Conservation (phyloP, 495 filamentous ascomycete species). For the Aspergillus haitiensis region DNA sequence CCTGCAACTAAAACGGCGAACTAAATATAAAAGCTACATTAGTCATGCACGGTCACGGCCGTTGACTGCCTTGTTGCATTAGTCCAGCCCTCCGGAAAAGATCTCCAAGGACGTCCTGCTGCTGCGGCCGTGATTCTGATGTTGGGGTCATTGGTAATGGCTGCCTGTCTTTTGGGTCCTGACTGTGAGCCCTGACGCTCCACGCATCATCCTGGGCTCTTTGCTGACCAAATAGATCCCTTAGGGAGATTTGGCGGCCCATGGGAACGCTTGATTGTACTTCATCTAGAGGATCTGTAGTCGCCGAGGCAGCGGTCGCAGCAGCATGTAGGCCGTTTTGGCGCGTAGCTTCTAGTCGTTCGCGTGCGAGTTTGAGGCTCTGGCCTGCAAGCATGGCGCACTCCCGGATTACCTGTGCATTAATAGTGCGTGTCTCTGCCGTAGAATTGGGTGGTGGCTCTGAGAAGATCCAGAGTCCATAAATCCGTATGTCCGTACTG, state of each 20-base stretch:
- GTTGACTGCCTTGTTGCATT: conserved; percentile 33
- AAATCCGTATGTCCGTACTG: conserved; percentile 39
- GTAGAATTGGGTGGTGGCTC: conserved; percentile 57
- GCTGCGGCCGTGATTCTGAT: conserved; percentile 20
- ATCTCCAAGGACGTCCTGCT: conserved; percentile 42
- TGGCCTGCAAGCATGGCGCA: conserved; percentile 53
- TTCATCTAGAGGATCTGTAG: conserved; percentile 35
- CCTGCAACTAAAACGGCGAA: conserved; percentile 5
- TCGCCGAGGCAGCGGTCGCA: conserved; percentile 33
- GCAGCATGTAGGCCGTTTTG: conserved; percentile 42
- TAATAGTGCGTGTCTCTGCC: conserved; percentile 49
- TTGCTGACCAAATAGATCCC: conserved; percentile 58
- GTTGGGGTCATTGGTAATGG: conserved; percentile 19
- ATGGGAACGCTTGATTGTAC: conserved; percentile 44
- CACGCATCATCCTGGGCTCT: conserved; percentile 52
- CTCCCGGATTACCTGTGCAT: conserved; percentile 53
- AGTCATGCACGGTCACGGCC: conserved; percentile 5
- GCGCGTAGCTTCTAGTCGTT: conserved; percentile 41
- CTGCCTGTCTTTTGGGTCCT: conserved; percentile 25
- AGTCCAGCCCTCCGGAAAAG: conserved; percentile 46
- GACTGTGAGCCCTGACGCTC: conserved; percentile 49
- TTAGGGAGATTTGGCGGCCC: conserved; percentile 54
- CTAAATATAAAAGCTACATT: conserved; percentile 5
- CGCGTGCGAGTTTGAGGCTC: conserved; percentile 45
- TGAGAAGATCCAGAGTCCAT: conserved; percentile 66